Evolutionary conservation across 352 stramenopile genomes (phyloP), one percentile per base, ranked within the genome.

Genomic region (Pythium apleroticum): DNA sequence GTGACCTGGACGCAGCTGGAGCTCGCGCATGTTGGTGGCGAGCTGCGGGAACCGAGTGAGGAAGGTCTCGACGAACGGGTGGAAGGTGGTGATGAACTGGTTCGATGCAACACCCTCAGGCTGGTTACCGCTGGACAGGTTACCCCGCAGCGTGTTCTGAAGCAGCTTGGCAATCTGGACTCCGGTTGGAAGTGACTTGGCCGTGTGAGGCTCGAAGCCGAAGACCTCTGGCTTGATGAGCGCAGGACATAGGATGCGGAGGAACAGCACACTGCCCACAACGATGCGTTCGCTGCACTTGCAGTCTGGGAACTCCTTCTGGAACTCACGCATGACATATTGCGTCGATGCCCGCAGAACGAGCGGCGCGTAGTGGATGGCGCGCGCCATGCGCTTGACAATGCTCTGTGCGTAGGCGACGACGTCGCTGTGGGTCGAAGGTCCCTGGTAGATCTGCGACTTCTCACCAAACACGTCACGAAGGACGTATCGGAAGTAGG

Each of bases 151-250:
- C 12, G 86, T 89, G 72, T 82, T 75, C 67, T 95, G 86, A 24
- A 95, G 66, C 48, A 95, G 73, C 73, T 92, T 93, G 68, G 86
- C 84, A 60, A 95, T 79, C 69, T 92, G 84, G 37, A 93, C 79
- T 57, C 77, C 80, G 24, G 74, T 66, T 5, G 76, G 74, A 1
- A 89, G 71, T 6, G 86, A 86, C 56, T 70, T 65, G 25, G 72
- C 46, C 11, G 75, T 81, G 60, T 93, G 84, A 2, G 74, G 68
- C 35, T 76, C 62, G 60, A 92, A 95, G 52, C 86, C 86, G 33
- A 95, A 85, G 49, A 89, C 72, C 62, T 93, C 83, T 17, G 86
- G 86, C 72, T 95, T 95, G 72, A 95, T 77, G 31, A 95, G 75
- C 22, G 86, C 80, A 1, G 86, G 86, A 31, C 81, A 90, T 20